These are phyloP conservation scores for Verticillium klebahnii DNA, from an alignment of 2,329 filamentous ascomycete genomes.

Conservation along the genomic window DNA sequence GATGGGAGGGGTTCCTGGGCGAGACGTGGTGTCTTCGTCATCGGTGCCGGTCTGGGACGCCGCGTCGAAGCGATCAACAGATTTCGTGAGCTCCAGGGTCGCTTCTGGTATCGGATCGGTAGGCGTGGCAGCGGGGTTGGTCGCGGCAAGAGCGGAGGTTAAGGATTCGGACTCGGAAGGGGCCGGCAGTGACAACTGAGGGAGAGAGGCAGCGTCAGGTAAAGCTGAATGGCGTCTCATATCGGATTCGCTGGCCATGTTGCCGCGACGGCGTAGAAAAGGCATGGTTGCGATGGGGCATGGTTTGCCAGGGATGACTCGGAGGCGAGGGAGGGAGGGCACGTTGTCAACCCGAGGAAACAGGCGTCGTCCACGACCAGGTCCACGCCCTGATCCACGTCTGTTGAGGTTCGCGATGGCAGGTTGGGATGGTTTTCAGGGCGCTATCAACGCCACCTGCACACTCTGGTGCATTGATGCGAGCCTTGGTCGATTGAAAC, in stretches of 20 bases:
- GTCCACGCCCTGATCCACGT: neutral
- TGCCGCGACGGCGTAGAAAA: slow-evolving; percentile 58
- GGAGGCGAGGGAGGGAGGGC: slow-evolving; percentile 3
- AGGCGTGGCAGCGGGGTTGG: neutral
- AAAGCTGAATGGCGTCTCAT: slow-evolving; percentile 48
- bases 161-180: slow-evolving; percentile 12
- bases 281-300: slow-evolving; percentile 46
- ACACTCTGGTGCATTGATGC: neutral
- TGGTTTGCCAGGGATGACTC: slow-evolving; percentile 17
- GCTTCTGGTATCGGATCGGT: neutral
- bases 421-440: neutral
- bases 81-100: slow-evolving; percentile 1
- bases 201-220: slow-evolving; percentile 21
- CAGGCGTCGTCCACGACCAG: neutral
- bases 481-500: neutral
- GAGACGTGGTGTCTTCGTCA: slow-evolving; percentile 18
- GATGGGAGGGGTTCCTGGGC: slow-evolving; percentile 44
- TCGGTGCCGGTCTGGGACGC: slow-evolving; percentile 5
- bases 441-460: neutral
- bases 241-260: slow-evolving; percentile 54
- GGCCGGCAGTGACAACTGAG: slow-evolving; percentile 16
- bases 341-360: neutral
- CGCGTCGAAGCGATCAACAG: slow-evolving; percentile 2
- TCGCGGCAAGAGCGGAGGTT: slow-evolving; percentile 16
- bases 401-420: neutral